phyloP scores from a whole-genome alignment of 345 rosid species.

The Anacardium occidentale region DNA sequence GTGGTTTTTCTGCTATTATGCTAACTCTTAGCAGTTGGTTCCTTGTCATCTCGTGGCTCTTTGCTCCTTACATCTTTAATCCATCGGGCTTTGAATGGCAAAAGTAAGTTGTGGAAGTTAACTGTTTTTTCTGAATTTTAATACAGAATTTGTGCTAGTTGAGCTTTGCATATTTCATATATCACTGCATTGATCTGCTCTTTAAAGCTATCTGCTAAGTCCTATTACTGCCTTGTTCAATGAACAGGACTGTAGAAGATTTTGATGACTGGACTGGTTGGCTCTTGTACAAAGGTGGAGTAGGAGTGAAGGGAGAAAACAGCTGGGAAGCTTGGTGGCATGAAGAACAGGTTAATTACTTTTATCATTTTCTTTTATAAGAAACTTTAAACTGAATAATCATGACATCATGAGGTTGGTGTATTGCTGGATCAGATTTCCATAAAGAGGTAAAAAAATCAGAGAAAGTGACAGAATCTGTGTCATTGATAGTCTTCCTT shows the following conservation, averaged over 20 bases:
- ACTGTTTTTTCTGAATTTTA: neutral
- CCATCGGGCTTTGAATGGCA: constrained; percentile 99
- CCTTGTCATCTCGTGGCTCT: constrained; percentile 96
- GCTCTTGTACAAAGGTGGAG: constrained; percentile 99
- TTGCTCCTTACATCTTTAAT: constrained; percentile 97
- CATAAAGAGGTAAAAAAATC: too few relatives aligned
- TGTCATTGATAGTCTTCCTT: too few relatives aligned
- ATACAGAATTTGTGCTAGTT: neutral
- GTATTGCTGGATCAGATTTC: too few relatives aligned
- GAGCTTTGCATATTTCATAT: neutral
- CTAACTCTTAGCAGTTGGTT: constrained; percentile 96
- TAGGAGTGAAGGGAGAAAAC: constrained; percentile 93
- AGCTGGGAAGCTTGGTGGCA: constrained; percentile 99
- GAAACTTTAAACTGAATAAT: too few relatives aligned
- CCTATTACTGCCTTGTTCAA: constrained; percentile 13
- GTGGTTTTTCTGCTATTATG: constrained; percentile 70
- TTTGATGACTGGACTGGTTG: constrained; percentile 96
- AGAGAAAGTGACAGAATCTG: too few relatives aligned
- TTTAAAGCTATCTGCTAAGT: neutral
- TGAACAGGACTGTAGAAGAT: constrained; percentile 91
- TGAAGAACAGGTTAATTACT: constrained; percentile 78
- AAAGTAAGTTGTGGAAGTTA: constrained; percentile 53
- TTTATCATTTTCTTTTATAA: neutral
- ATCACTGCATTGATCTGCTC: neutral
- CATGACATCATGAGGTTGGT: too few relatives aligned